Base-by-base conservation (phyloP, 495 filamentous ascomycete genomes). In the Neurospora sp. region DNA sequence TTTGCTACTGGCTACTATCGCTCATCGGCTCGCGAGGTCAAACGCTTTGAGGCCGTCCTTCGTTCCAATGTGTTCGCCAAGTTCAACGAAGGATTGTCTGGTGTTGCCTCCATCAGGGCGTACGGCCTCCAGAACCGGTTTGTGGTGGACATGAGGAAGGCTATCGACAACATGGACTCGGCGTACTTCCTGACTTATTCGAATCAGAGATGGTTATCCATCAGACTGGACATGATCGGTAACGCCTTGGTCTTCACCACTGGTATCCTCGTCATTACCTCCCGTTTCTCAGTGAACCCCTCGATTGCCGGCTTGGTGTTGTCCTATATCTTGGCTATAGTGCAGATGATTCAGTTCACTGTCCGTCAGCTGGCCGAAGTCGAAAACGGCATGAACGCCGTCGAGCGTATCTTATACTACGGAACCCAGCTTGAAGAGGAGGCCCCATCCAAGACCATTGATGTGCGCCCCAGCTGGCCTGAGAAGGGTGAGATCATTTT, bases 371-470 rank as follows among this genome's bases (percentile, higher is more conserved):
- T 98, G 42, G 94, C 96, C 41, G 96, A 98, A 79, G 93, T 98
- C 27, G 96, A 99, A 80, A 98, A 97, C 84, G 91, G 92, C 78
- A 97, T 99, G 94, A 98, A 97, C 76, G 89, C 96, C 1, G 95
- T 95, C 4, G 95, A 99, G 79, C 92, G 96, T 39, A 86, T 99
- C n/a, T 87, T 93, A 80, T 93, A 96, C 83, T 99, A 99, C 78
- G 94, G 93, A 48, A 94, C 88, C 6, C 76, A 92, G 71, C 89
- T 99, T 3, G 94, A 97, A 73, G 90, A 96, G 78, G 96, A 99
- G 80, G 91, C 93, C 0, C 93, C 94, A 0, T 84, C 95, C 22
- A 90, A 93, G 75, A 87, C 91, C 1, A 80, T 88, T 72, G 86
- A 91, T 5, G 85, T 97, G 1, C 88, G 88, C 38, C 79, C 85